Conservation (phyloP, 2,329 filamentous ascomycete species). For the Xylariaceae sp. region DNA sequence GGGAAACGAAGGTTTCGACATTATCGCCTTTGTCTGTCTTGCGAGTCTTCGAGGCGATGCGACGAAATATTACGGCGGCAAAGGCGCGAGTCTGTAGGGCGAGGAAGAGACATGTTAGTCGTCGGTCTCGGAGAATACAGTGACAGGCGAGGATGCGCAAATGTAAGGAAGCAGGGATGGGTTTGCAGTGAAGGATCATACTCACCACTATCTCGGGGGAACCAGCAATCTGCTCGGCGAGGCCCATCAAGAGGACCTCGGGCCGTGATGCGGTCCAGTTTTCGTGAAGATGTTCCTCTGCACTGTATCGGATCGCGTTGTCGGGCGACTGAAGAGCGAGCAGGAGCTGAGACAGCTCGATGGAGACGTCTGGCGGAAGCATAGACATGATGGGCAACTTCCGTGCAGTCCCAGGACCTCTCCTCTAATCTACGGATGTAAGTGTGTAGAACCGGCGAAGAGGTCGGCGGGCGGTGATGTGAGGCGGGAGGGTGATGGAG, state of each 20-base stretch:
- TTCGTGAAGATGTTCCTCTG: conserved; percentile 83
- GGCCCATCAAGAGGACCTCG: conserved; percentile 85
- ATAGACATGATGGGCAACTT: conserved; percentile 62
- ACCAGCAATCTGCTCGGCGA: conserved; percentile 84
- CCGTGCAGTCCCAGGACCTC: conserved; percentile 3
- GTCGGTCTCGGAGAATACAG: neutral
- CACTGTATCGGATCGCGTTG: conserved; percentile 76
- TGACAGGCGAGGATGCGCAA: neutral
- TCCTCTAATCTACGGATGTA: conserved; percentile 4
- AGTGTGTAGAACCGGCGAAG: conserved; percentile 3
- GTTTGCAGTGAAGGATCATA: conserved; percentile 16
- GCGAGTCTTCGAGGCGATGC: conserved; percentile 82
- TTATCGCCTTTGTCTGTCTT: conserved; percentile 68
- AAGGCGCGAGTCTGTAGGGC: conserved; percentile 74
- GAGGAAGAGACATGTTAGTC: neutral
- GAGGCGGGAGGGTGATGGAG: neutral
- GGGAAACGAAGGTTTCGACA: conserved; percentile 78
- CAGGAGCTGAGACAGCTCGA: conserved; percentile 79
- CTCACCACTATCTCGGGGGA: conserved; percentile 68
- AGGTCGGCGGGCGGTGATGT: neutral
- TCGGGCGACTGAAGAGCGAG: conserved; percentile 84
- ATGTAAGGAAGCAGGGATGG: conserved; percentile 1
- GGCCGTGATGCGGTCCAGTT: conserved; percentile 82
- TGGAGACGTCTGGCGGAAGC: conserved; percentile 76
- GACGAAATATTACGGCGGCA: conserved; percentile 86